Conservation (phyloP, 768 basidiomycete species). For the Calocera viscosa region DNA sequence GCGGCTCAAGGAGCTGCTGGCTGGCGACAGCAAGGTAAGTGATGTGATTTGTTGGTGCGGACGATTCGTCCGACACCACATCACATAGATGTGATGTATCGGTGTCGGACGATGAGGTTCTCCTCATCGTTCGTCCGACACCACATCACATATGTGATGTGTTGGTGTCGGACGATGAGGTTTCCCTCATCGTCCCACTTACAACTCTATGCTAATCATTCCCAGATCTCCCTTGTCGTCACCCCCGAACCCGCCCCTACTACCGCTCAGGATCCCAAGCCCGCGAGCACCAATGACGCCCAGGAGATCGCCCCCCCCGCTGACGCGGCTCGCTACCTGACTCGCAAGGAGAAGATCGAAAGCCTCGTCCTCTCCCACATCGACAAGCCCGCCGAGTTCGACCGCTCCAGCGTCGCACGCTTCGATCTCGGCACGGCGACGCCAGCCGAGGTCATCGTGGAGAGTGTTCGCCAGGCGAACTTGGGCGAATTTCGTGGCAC, state of each 20-base stretch:
- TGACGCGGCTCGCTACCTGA: neutral
- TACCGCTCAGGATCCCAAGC: neutral
- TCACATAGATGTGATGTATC: slow-evolving; percentile 31
- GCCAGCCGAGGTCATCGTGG: neutral
- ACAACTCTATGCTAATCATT: neutral
- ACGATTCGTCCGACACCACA: neutral
- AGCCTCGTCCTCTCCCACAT: neutral
- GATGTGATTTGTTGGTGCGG: slow-evolving; percentile 29
- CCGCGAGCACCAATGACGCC: neutral
- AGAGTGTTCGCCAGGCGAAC: neutral
- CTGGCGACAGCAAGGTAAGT: slow-evolving; percentile 27
- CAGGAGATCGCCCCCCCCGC: neutral
- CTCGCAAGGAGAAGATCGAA: neutral
- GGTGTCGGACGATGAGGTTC: slow-evolving; percentile 22
- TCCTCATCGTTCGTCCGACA: neutral
- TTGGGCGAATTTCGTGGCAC: neutral
- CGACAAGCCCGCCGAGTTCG: neutral
- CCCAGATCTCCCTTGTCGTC: neutral
- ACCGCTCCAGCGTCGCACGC: neutral
- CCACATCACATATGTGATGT: neutral
- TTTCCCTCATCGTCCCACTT: too few species aligned
- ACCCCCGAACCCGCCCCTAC: neutral
- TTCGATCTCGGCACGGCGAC: neutral
- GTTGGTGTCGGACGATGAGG: neutral
- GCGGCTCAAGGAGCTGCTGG: slow-evolving; percentile 42